Evolutionary conservation across 2,329 filamentous ascomycete genomes (phyloP), one percentile per base, ranked within the genome.

Genomic region (Epichloe bromicola): DNA sequence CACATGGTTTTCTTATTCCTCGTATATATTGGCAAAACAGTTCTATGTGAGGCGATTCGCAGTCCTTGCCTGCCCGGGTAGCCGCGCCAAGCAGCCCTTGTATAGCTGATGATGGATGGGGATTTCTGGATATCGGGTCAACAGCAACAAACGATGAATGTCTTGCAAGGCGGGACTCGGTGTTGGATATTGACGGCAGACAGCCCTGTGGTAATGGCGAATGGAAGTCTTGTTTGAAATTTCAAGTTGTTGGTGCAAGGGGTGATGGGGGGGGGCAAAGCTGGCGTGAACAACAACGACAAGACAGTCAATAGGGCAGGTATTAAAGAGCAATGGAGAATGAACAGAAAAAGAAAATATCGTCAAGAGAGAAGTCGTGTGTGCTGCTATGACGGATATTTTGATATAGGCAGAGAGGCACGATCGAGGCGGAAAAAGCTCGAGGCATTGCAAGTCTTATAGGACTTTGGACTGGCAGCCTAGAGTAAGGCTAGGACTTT

Each of bases 1-100:
- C 89, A 95, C 89, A 95, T 95, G 55, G 57, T 38, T 1, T 74
- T 65, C 6, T 48, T 30, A 5, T 45, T 19, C 40, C 17, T 17
- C 15, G 3, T 17, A 17, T 17, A 17, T 46, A 12, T 10, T n/a
- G 6, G 15, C 17, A 34, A 34, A 34, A 34, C 30, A 44, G 7
- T 33, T 14, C 33, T 49, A 11, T 42, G 36, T 23, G 17, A 41
- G n/a, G 30, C 23, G 38, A 26, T 38, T 34, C 20, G 44, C 30
- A 39, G 36, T 49, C 20, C 36, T 23, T 40, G 46, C 17, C n/a
- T 51, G 34, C 15, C 4, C 38, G 46, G 46, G 30, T 49, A 42
- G 44, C 48, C 30, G 34, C 40, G 37, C 46, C 26, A 48, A 46
- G 44, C 39, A 37, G 17, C 26, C 19, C 20, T 41, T 34, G 38